Base-by-base conservation (phyloP, 176 grass and related monocot genomes). In the Aegilops bicornis region DNA sequence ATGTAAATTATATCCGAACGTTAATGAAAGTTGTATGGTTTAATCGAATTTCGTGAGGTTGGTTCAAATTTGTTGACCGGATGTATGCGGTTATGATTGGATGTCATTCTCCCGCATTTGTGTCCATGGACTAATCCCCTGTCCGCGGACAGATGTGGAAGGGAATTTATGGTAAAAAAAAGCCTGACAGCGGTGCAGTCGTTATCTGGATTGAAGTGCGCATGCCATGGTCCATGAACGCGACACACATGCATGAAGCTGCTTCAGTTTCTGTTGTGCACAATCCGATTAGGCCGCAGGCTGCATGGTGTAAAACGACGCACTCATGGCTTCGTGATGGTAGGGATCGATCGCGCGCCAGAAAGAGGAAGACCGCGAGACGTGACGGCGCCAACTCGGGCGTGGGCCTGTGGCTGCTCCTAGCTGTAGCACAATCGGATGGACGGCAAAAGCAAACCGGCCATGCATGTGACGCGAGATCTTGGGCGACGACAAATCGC, bases 381-480 rank as follows among this genome's bases (percentile, higher is more conserved):
- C 50, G 11, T 48, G 66, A n/a, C 16, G 67, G 54, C 56, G 40
- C 24, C 65, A n/a, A 68, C 79, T 76, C 17, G 37, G 20, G 79
- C 8, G 66, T 77, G 87, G 75, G 22, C 81, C 87, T 82, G 79
- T 6, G 7, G 8, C 11, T 42, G 43, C 12, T 47, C 11, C 25
- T 43, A 22, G 56, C 31, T 23, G 56, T 66, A 65, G 58, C 56
- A 36, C 37, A 27, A 50, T 47, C 83, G 76, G 64, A 78, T 43
- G 60, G 29, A 36, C 36, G 48, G 61, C 69, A 35, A 72, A 65
- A 66, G 77, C 78, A 89, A 14, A 72, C 64, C 79, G 42, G 79
- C 64, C 79, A 90, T 70, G 88, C 64, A 67, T 86, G 84, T 82
- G 84, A 86, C 7, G 72, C 13, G 78, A 36, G 50, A 50, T 29